Conservation (phyloP, 345 rosid genomes). For the Sonneratia caseolaris region DNA sequence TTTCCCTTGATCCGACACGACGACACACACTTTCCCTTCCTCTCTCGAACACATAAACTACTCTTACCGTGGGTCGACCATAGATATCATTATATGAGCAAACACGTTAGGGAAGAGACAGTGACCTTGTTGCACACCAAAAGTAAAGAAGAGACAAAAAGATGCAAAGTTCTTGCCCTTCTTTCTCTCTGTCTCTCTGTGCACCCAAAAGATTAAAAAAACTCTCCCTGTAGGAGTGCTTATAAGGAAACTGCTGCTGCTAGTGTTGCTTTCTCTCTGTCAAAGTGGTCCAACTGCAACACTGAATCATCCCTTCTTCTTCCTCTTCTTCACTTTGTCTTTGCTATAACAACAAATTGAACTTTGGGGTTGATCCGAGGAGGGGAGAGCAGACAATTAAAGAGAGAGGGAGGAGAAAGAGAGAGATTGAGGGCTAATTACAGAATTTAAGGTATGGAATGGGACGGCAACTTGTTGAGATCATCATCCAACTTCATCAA, state of each 20-base stretch:
- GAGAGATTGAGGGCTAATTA: neutral
- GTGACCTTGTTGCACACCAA: neutral
- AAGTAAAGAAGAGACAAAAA: neutral
- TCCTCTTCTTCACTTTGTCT: neutral
- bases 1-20: too few relatives aligned
- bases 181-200: neutral
- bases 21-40: too few relatives aligned
- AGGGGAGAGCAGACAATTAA: neutral
- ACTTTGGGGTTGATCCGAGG: constrained; percentile 8
- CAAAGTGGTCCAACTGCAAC: neutral
- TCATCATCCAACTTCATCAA: constrained; percentile 30
- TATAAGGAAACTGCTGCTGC: neutral
- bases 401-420: neutral
- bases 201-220: neutral
- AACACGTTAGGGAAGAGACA: too few relatives aligned
- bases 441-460: constrained; percentile 32
- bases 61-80: too few relatives aligned
- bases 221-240: neutral
- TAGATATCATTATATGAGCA: too few relatives aligned
- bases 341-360: neutral
- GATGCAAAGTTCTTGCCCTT: neutral
- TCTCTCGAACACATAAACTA: too few relatives aligned
- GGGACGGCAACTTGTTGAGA: constrained; percentile 27
- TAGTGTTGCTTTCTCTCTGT: neutral
- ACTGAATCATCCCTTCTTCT: neutral